Conservation (phyloP, 2,329 filamentous ascomycete genomes). For the Nemania sp. region DNA sequence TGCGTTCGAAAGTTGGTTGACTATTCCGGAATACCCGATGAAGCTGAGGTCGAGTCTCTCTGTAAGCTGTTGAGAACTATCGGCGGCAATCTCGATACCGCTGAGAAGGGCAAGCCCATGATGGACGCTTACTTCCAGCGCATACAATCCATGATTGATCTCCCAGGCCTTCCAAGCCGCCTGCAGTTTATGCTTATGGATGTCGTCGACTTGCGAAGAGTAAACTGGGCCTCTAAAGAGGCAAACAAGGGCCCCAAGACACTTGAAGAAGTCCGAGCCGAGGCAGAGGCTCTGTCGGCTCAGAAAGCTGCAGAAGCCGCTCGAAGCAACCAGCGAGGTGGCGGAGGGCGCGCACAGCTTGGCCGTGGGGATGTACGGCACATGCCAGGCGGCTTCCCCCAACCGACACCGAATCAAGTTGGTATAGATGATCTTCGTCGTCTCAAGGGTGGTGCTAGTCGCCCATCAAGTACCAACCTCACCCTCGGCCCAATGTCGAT, state of each 20-base stretch:
- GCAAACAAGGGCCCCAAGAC: constrained; percentile 96
- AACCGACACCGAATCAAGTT: constrained; percentile 85
- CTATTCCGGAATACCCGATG: constrained; percentile 91
- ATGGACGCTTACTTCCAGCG: constrained; percentile 95
- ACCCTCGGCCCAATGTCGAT: constrained; percentile 86
- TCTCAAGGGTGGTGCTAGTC: constrained; percentile 73
- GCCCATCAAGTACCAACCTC: constrained; percentile 71
- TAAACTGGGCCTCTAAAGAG: constrained; percentile 88
- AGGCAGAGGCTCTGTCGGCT: constrained; percentile 80
- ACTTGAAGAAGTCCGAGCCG: constrained; percentile 88
- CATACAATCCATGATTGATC: constrained; percentile 84
- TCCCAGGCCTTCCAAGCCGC: constrained; percentile 85
- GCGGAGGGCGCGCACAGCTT: constrained; percentile 75
- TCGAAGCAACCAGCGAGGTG: constrained; percentile 72
- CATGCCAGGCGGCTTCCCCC: constrained; percentile 79
- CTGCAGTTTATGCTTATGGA: constrained; percentile 98
- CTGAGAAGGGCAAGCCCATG: constrained; percentile 84
- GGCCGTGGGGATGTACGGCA: constrained; percentile 90
- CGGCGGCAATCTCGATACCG: constrained; percentile 84
- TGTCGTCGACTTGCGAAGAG: constrained; percentile 83
- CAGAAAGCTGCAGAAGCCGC: constrained; percentile 83
- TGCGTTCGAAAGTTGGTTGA: constrained; percentile 98
- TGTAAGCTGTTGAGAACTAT: constrained; percentile 93
- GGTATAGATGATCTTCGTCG: constrained; percentile 92
- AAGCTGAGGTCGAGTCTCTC: constrained; percentile 95